Conservation (phyloP, 78 protist species). For the Dictyostelium purpureum region DNA sequence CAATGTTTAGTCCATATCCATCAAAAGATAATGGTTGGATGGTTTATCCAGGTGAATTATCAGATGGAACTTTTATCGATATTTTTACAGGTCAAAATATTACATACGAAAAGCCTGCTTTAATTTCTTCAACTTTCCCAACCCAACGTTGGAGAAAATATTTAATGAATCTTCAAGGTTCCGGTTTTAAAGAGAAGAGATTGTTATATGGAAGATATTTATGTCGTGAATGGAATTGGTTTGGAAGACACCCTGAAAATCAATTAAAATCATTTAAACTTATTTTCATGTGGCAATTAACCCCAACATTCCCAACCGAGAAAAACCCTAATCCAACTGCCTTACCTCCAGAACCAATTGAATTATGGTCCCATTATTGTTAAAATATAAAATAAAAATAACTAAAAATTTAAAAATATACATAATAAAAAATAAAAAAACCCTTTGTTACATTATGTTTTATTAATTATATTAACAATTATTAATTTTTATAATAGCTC, state of each 20-base stretch:
- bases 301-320: constrained; percentile 44
- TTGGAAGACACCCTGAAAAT: background rate
- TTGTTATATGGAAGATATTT: constrained; percentile 53
- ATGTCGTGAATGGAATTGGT: constrained; percentile 77
- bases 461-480: too few species aligned
- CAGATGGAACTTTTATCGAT: constrained; percentile 20
- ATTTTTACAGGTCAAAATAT: background rate
- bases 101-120: constrained; percentile 17
- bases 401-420: background rate
- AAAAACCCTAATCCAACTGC: background rate
- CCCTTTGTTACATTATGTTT: too few species aligned
- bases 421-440: background rate
- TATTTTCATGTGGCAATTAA: constrained; percentile 19
- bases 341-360: background rate
- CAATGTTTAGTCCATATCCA: constrained; percentile 71
- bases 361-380: constrained; percentile 68
- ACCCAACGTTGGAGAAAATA: constrained; percentile 75
- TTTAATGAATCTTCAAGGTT: constrained; percentile 50
- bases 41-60: constrained; percentile 1
- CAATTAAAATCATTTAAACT: constrained; percentile 44
- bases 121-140: constrained; percentile 33
- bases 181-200: background rate
- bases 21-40: constrained; percentile 72
- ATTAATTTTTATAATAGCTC: background rate
- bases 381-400: background rate